Evolutionary conservation across 768 basidiomycete genomes (phyloP).

Genomic region (Auricularia auricula-judae): DNA sequence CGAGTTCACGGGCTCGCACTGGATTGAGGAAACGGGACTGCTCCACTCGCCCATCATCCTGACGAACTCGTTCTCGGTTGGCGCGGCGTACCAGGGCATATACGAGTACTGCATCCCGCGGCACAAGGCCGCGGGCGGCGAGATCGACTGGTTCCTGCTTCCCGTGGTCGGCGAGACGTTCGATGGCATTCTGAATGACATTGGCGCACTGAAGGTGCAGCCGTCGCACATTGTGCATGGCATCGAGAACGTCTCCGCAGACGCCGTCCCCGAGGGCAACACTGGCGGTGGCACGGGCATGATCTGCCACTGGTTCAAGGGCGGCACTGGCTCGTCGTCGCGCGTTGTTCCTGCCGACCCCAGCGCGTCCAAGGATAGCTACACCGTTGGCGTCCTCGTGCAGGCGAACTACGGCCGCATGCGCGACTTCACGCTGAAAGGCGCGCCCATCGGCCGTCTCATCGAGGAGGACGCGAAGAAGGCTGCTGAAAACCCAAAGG

Average conservation of each 20-base stretch:
- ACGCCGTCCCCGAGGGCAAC: slow-evolving; percentile 2
- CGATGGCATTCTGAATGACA: not conserved
- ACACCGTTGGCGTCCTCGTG: slow-evolving; percentile 4
- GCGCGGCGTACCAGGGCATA: not conserved
- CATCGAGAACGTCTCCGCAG: not conserved
- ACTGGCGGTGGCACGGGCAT: slow-evolving; percentile 3
- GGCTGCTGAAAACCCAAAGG: not conserved
- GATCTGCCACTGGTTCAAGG: slow-evolving; percentile 3
- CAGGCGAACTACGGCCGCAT: slow-evolving; percentile 4
- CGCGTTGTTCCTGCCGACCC: not conserved
- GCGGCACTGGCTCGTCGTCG: slow-evolving; percentile 3
- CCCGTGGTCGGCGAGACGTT: not conserved
- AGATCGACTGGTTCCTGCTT: not conserved
- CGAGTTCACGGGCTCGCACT: not conserved
- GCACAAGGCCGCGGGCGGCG: not conserved
- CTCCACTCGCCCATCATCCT: not conserved
- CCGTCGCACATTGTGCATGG: not conserved
- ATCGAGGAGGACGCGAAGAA: not conserved
- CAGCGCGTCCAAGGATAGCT: not conserved
- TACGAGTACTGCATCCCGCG: not conserved
- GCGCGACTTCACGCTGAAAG: not conserved
- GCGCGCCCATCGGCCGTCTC: not conserved
- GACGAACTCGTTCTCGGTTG: not conserved
- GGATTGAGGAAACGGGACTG: not conserved
- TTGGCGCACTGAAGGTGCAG: not conserved